Evolutionary conservation across 2,329 filamentous ascomycete species (phyloP).

Genomic region (Tolypocladium pustulatum): DNA sequence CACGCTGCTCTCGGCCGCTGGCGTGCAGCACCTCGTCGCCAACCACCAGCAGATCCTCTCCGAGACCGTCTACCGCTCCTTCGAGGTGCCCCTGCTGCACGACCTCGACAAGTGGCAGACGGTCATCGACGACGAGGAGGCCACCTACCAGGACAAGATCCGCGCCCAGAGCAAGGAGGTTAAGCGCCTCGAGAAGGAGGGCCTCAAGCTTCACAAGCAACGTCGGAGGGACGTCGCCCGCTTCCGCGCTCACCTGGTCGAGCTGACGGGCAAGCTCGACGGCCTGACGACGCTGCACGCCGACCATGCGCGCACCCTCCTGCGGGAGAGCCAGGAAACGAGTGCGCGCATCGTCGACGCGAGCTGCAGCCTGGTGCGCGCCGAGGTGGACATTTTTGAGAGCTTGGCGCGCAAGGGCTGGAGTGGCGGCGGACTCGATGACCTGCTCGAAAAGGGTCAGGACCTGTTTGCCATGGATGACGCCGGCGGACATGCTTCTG

Average conservation of each 20-base stretch:
- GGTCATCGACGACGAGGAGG: constrained; percentile 54
- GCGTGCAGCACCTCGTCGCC: constrained; percentile 56
- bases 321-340: constrained; percentile 56
- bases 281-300: constrained; percentile 50
- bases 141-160: constrained; percentile 45
- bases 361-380: constrained; percentile 53
- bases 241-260: constrained; percentile 53
- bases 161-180: constrained; percentile 49
- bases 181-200: constrained; percentile 53
- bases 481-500: constrained; percentile 19
- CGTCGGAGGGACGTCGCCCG: constrained; percentile 48
- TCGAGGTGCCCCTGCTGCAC: constrained; percentile 59
- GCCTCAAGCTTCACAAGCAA: constrained; percentile 50
- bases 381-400: constrained; percentile 62
- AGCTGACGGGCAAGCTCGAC: constrained; percentile 51
- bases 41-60: constrained; percentile 62
- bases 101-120: constrained; percentile 56
- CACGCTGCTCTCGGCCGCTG: constrained; percentile 49
- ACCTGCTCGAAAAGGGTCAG: constrained; percentile 51
- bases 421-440: constrained; percentile 56
- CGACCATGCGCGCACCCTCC: constrained; percentile 46
- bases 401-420: constrained; percentile 56
- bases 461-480: constrained; percentile 46
- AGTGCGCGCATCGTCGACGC: constrained; percentile 52
- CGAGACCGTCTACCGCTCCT: constrained; percentile 57